Evolutionary conservation across 225 moss, liverwort and hornwort genomes (phyloP), one percentile per base, ranked within the genome.

Genomic region (Ulota crispa): DNA sequence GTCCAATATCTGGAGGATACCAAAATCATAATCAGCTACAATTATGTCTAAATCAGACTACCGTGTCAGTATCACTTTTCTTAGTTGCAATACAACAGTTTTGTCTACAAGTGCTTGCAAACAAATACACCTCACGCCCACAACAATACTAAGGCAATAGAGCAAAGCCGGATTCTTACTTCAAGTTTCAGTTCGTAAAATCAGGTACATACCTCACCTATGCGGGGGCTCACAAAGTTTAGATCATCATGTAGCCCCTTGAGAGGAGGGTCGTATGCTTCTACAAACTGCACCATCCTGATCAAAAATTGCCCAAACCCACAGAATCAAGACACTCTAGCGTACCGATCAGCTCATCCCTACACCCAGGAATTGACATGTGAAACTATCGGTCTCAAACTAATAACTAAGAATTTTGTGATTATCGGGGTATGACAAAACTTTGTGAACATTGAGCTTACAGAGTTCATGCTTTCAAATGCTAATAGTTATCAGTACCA

Each of bases 251-350:
- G 99, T 81, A 99, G 88, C 50, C 99, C 99, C 77, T 94, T 93
- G 50, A 96, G 78, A 70, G 96, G 99, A 73, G 91, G 90, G 50
- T 95, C 99, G 50, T 99, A 99, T 26, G 94, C 94, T 88, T 99
- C 99, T 56, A 99, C 96, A 87, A 94, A 99, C 83, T 99, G 99
- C 80, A 99, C 99, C 86, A 99, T 83, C 79, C 95, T 95, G 90
- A 84, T 82, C 50, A 85, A 66, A 79, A n/a, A 69, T 66, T 11
- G 8, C 43, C 70, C 24, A 80, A 80, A 74, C 79, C 37, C 55
- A 83, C 39, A 83, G 78, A 69, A 64, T 24, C 47, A 10, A 80
- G 28, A 41, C 3, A 43, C 30, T 37, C 47, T 21, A 72, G 55
- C 8, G 30, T 28, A 53, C 8, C 31, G 9, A 80, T 72, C 30